phyloP scores from a whole-genome alignment of 345 rosid species.

The Streptanthus diversifolius region DNA sequence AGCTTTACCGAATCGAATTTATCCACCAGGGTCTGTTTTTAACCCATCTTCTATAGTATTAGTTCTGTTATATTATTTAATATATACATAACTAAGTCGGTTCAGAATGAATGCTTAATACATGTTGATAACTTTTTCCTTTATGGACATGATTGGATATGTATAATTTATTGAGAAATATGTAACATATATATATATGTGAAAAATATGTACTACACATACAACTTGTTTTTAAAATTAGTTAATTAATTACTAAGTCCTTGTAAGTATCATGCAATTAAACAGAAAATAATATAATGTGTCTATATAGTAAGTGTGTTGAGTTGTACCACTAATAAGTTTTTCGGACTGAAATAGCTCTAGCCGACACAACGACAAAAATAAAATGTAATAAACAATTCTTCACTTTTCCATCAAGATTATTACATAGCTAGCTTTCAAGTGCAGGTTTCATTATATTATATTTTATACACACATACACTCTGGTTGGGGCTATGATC shows the following conservation, averaged over 20 bases:
- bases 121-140: background rate
- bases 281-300: background rate
- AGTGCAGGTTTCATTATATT: background rate
- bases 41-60: background rate
- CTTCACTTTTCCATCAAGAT: slow-evolving; percentile 11
- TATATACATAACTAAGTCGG: background rate
- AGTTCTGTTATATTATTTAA: background rate
- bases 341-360: background rate
- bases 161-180: background rate
- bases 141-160: background rate
- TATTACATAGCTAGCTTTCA: slow-evolving; percentile 23
- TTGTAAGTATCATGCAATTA: background rate
- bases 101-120: background rate
- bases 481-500: slow-evolving; percentile 23
- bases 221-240: background rate
- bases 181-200: background rate
- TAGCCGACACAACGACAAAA: slow-evolving; percentile 16
- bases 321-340: background rate
- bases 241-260: background rate
- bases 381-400: slow-evolving; percentile 8
- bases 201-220: background rate
- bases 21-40: background rate
- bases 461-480: slow-evolving; percentile 1
- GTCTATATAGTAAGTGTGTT: background rate
- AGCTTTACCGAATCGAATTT: background rate